Evolutionary conservation across 2,329 filamentous ascomycete genomes (phyloP), one percentile per base, ranked within the genome.

Genomic region (Nigrospora oryzae): DNA sequence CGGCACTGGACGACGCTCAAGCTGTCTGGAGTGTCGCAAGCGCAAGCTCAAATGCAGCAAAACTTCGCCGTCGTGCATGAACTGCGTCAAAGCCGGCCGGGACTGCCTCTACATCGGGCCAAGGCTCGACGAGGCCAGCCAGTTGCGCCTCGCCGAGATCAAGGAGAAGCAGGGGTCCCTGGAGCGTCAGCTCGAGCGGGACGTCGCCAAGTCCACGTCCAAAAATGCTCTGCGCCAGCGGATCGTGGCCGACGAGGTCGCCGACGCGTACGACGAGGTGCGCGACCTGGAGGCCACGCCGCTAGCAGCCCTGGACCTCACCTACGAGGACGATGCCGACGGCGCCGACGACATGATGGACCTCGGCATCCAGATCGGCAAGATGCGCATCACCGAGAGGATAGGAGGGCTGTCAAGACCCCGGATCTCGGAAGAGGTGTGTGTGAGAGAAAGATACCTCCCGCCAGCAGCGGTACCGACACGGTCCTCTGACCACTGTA

Each of bases 31-130:
- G 53, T 88, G 84, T 58, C 76, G 86, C 35, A 77, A 84, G 17
- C 76, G 86, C 36, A 91, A 91, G 64, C 69, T 89, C 45, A 87
- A 86, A 61, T 91, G 86, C 65, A 83, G 87, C 66, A 88, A 86
- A 58, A 59, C 58, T 64, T 71, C 62, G 16, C 75, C 84, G 42
- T 84, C 86, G 48, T 91, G 86, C 59, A 72, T 71, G 51, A 86
- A 86, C 61, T 84, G 81, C 62, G 65, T 65, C 50, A 75, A 74
- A 53, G 72, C 73, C 31, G 66, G 61, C 17, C 68, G 74, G 19
- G 73, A 77, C 16, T 80, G 76, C 53, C 57, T 85, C 34, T 87
- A 85, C 57, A 71, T 88, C 33, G 77, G 80, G 2, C 75, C 80
- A 0, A 75, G 80, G 17, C 68, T 86, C n/a, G 84, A 89, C 60